phyloP scores from a whole-genome alignment of 2,329 filamentous ascomycete genomes.

The Cladophialophora yegresii region DNA sequence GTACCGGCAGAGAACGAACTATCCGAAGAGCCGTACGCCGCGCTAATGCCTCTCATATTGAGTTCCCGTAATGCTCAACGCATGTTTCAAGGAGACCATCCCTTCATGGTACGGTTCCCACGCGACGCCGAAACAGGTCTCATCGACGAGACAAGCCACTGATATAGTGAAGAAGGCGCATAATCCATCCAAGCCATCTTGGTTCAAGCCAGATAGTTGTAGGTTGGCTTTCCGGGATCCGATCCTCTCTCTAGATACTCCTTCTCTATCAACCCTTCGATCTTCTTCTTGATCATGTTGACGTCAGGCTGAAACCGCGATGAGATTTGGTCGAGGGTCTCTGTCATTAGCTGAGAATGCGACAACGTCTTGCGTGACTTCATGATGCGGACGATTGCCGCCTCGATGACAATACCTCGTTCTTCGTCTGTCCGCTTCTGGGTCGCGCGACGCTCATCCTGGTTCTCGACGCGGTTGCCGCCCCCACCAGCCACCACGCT shows the following conservation, averaged over 20 bases:
- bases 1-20: background rate
- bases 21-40: constrained; percentile 13
- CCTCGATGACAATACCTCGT: constrained; percentile 53
- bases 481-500: constrained; percentile 73
- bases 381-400: constrained; percentile 57
- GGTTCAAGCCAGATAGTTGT: constrained; percentile 39
- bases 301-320: constrained; percentile 55
- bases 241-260: constrained; percentile 53
- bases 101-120: constrained; percentile 10
- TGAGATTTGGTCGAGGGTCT: constrained; percentile 53
- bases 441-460: constrained; percentile 57
- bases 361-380: constrained; percentile 54
- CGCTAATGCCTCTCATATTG: constrained; percentile 15
- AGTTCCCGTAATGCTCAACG: constrained; percentile 10
- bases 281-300: constrained; percentile 56
- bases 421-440: constrained; percentile 55
- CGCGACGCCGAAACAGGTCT: background rate
- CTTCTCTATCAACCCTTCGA: constrained; percentile 56
- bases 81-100: constrained; percentile 6
- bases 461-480: constrained; percentile 80
- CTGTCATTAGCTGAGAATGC: constrained; percentile 54
- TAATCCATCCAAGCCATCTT: background rate
- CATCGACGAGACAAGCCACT: background rate
- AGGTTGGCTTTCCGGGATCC: constrained; percentile 37
- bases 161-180: background rate